phyloP scores from a whole-genome alignment of 768 basidiomycete species.

The Rhizopogon vinicolor region DNA sequence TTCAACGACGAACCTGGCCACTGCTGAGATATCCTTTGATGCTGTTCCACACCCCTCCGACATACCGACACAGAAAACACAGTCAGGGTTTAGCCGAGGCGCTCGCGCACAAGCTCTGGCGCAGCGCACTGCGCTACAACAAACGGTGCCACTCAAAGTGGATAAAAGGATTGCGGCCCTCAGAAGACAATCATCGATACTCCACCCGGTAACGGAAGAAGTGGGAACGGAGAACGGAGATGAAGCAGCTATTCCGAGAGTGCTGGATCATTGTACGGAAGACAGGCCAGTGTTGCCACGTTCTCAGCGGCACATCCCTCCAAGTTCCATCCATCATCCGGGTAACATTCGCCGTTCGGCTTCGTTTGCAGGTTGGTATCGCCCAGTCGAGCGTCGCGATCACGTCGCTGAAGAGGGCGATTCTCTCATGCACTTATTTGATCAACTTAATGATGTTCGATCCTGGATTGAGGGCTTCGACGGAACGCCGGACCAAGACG shows the following conservation, averaged over 20 bases:
- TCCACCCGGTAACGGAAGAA: not conserved
- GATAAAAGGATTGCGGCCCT: not conserved
- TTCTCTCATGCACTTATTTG: not conserved
- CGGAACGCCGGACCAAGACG: not conserved
- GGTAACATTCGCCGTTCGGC: not conserved
- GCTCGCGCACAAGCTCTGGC: not conserved
- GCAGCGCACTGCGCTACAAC: not conserved
- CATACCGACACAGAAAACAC: not conserved
- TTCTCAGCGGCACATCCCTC: not conserved
- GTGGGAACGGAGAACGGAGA: not conserved
- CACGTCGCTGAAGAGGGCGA: not conserved
- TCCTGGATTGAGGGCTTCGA: not conserved
- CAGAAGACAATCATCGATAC: not conserved
- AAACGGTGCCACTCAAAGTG: not conserved
- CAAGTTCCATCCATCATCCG: not conserved
- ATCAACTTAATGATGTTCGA: not conserved
- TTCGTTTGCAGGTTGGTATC: not conserved
- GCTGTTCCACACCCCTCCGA: not conserved
- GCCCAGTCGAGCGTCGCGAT: not conserved
- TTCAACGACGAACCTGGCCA: not conserved
- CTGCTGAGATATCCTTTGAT: not conserved
- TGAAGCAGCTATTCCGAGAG: not conserved
- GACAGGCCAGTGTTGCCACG: not conserved
- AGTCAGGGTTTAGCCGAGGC: not conserved
- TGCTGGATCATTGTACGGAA: not conserved